Evolutionary conservation across 1,284 basidiomycete species (phyloP), one percentile per base, ranked within the genome.

Genomic region (Tilletia walkeri): DNA sequence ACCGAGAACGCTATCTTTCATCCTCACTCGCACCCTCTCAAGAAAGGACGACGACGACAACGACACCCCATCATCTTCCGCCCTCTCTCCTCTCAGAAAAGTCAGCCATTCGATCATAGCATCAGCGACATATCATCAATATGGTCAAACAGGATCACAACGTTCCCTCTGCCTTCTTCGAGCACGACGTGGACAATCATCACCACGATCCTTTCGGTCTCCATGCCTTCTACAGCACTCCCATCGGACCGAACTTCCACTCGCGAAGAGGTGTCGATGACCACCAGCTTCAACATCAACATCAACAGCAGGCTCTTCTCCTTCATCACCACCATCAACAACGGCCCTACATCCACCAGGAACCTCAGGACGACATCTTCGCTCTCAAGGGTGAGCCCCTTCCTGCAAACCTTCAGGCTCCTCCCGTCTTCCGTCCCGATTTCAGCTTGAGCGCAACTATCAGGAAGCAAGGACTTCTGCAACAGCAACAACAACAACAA

Each of bases 331-430:
- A 30, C 24, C 53, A 56, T 9, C 56, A 61, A 16, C 20, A 16
- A 61, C 56, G 56, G 1, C 56, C 20, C 6, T 61, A 34, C 24
- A 61, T 61, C 56, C 56, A 61, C 18, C 56, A 61, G 56, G 56
- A 61, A 18, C 56, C 56, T 9, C 16, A 69, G 18, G 68, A 74
- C n/a, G 65, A 47, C 20, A 59, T 75, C 5, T 76, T 76, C 53
- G 75, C 67, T 3, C 72, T 76, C 50, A 67, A 48, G 61, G 54
- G 54, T 3, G 73, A 72, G 50, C 53, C 53, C 1, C 12, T 70
- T 1, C 41, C 56, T 12, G 20, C 5, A 14, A 10, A 53, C 18
- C 50, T 53, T 53, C 50, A 53, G 20, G 50, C 50, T 18, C 50
- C 50, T 6, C 18, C 50, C 20, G 10, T 24, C 20, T 53, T 53